A percentile compares a stretch with the other conserved stretches of the same genome.
Evolutionary conservation across 495 filamentous ascomycete species (phyloP).

Genomic region (Aspergillus cavernicola): DNA sequence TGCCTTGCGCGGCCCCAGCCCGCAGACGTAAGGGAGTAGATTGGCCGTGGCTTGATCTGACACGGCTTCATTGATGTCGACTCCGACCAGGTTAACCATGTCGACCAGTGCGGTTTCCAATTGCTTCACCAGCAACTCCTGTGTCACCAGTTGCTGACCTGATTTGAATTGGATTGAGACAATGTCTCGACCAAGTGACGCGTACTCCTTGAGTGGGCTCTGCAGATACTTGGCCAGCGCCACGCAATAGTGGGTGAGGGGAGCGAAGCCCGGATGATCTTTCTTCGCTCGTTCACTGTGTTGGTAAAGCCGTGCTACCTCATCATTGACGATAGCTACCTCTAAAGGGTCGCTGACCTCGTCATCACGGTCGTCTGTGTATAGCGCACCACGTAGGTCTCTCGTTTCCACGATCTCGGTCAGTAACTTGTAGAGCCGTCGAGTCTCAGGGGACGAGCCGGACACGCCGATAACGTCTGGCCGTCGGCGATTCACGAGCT

Average conservation of each 20-base stretch:
- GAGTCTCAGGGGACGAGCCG: constrained; percentile 86
- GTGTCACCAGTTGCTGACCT: constrained; percentile 80
- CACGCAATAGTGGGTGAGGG: constrained; percentile 82
- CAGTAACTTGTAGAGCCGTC: constrained; percentile 75
- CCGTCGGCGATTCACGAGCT: constrained; percentile 67
- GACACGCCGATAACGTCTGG: constrained; percentile 89
- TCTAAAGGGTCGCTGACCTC: constrained; percentile 71
- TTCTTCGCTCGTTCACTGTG: constrained; percentile 74
- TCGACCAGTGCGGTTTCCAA: constrained; percentile 94
- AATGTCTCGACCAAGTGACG: constrained; percentile 82
- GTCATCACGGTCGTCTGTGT: constrained; percentile 58
- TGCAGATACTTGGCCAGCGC: constrained; percentile 87
- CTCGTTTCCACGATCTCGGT: constrained; percentile 70
- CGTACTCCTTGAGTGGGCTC: constrained; percentile 93
- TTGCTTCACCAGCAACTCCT: constrained; percentile 78
- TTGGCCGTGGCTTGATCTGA: constrained; percentile 74
- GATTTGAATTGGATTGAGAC: constrained; percentile 82
- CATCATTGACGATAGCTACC: constrained; percentile 89
- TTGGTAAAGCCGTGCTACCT: constrained; percentile 91
- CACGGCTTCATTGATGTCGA: constrained; percentile 90
- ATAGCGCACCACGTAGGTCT: constrained; percentile 68
- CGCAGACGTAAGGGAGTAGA: constrained; percentile 86
- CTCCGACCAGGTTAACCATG: constrained; percentile 94
- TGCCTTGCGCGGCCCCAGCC: constrained; percentile 90
- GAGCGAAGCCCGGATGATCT: constrained; percentile 74